A percentile compares a stretch with the other conserved stretches of the same genome.
phyloP scores from a whole-genome alignment of 306 rosid species.

The Sesbania bispinosa region DNA sequence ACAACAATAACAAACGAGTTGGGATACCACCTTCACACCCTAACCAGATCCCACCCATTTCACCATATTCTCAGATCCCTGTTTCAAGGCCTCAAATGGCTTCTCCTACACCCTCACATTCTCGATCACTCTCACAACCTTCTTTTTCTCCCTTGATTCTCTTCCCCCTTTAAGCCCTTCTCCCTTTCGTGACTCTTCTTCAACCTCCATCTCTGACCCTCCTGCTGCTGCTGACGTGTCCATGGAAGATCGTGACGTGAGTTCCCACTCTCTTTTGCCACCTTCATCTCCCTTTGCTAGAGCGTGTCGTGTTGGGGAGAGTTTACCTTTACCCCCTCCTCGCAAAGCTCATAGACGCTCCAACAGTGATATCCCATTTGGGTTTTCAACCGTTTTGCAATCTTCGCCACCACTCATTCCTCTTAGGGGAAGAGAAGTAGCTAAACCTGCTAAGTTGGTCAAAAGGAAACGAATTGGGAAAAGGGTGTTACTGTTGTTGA shows the following conservation, averaged over 20 bases:
- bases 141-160: constrained; percentile 73
- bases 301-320: constrained; percentile 40
- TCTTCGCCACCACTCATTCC: constrained; percentile 67
- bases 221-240: constrained; percentile 59
- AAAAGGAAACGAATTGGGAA: constrained; percentile 63
- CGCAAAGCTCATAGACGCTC: constrained; percentile 86
- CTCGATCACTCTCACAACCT: constrained; percentile 88
- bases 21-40: constrained; percentile 93
- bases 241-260: constrained; percentile 80
- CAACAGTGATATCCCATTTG: constrained; percentile 87
- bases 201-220: constrained; percentile 56
- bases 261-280: constrained; percentile 60
- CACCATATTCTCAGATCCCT: constrained; percentile 93
- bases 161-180: constrained; percentile 84
- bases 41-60: constrained; percentile 85
- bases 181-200: constrained; percentile 66
- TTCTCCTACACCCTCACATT: constrained; percentile 56
- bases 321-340: constrained; percentile 74
- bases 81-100: constrained; percentile 48
- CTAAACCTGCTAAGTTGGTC: constrained; percentile 53
- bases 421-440: constrained; percentile 37
- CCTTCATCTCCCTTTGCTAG: constrained; percentile 61
- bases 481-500: constrained; percentile 33
- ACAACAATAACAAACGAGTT: constrained; percentile 32
- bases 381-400: constrained; percentile 67